These are phyloP conservation scores for Chalciporus piperatus DNA, from an alignment of 768 basidiomycete genomes.

Conservation along the genomic window DNA sequence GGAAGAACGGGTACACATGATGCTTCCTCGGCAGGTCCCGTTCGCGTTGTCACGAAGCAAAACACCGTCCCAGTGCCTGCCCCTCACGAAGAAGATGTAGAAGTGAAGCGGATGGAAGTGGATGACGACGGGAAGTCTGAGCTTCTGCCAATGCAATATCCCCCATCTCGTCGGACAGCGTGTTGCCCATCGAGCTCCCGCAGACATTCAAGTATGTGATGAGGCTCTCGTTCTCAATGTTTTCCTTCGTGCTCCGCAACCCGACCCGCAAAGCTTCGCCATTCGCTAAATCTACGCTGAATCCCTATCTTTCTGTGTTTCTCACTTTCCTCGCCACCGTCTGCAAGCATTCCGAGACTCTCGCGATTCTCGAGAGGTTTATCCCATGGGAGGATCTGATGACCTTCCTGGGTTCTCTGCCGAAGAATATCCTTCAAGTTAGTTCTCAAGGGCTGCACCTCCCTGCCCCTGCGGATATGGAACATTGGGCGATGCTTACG, in stretches of 20 bases:
- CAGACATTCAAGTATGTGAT: slow-evolving; percentile 70
- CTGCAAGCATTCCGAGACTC: slow-evolving; percentile 59
- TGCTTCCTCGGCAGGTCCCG: slow-evolving; percentile 30
- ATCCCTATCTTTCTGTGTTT: slow-evolving; percentile 83
- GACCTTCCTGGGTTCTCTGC: slow-evolving; percentile 57
- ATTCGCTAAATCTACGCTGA: slow-evolving; percentile 56
- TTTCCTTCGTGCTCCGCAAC: slow-evolving; percentile 65
- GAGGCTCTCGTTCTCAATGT: slow-evolving; percentile 74
- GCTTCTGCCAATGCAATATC: slow-evolving; percentile 19
- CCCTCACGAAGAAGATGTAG: slow-evolving; percentile 36
- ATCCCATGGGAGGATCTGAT: slow-evolving; percentile 85
- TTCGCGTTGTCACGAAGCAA: slow-evolving; percentile 54
- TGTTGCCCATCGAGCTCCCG: slow-evolving; percentile 47
- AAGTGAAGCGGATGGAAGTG: slow-evolving; percentile 62
- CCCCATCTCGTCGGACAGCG: slow-evolving; percentile 32
- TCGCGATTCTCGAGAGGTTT: slow-evolving; percentile 64
- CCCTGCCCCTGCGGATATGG: slow-evolving; percentile 32
- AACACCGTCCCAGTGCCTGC: slow-evolving; percentile 14
- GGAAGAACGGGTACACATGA: slow-evolving; percentile 47
- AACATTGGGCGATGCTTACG: slow-evolving; percentile 67
- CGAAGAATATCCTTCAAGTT: slow-evolving; percentile 53
- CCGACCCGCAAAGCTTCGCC: slow-evolving; percentile 60
- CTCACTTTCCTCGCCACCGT: slow-evolving; percentile 87
- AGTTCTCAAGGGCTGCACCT: slow-evolving; percentile 41
- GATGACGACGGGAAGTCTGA: slow-evolving; percentile 45